These are phyloP conservation scores for Borovskyia barvae DNA, from an alignment of 208 protist species.

Conservation along the genomic window DNA sequence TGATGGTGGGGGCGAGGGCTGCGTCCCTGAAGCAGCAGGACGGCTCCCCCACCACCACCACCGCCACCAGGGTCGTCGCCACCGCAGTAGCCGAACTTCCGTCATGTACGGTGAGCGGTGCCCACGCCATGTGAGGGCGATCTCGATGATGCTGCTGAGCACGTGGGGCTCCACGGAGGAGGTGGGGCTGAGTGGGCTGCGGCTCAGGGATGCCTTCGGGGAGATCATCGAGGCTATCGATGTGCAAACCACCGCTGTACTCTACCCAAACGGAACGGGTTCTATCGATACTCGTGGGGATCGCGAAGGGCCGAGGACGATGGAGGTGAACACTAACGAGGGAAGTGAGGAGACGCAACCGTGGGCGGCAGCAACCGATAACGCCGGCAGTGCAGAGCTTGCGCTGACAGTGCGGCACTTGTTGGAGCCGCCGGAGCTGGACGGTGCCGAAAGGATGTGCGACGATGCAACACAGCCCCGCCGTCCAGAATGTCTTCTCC, in stretches of 20 bases:
- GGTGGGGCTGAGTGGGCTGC: conserved; percentile 58
- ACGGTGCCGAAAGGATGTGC: conserved; percentile 36
- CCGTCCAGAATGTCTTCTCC: conserved; percentile 42
- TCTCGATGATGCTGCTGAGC: conserved; percentile 54
- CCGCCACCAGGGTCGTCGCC: no score
- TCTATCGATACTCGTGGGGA: no score
- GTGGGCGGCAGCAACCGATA: no score
- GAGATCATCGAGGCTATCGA: conserved; percentile 23
- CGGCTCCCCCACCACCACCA: no score
- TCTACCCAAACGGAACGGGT: conserved; percentile 36
- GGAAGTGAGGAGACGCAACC: no score
- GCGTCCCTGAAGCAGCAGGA: no score
- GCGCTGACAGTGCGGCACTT: no score
- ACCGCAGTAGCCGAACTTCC: background rate
- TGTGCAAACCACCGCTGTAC: conserved; percentile 30
- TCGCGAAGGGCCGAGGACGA: no score
- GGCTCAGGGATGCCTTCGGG: conserved; percentile 51
- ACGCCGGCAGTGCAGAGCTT: no score
- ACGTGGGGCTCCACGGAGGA: conserved; percentile 66
- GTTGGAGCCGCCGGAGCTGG: no score
- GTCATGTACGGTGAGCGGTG: conserved; percentile 18
- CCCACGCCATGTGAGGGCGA: conserved; percentile 34
- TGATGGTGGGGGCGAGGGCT: background rate
- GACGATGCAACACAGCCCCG: conserved; percentile 44
- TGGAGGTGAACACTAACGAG: no score